These are phyloP conservation scores for Ceratocystis variospora DNA, from an alignment of 2,329 filamentous ascomycete species.

Conservation along the genomic window DNA sequence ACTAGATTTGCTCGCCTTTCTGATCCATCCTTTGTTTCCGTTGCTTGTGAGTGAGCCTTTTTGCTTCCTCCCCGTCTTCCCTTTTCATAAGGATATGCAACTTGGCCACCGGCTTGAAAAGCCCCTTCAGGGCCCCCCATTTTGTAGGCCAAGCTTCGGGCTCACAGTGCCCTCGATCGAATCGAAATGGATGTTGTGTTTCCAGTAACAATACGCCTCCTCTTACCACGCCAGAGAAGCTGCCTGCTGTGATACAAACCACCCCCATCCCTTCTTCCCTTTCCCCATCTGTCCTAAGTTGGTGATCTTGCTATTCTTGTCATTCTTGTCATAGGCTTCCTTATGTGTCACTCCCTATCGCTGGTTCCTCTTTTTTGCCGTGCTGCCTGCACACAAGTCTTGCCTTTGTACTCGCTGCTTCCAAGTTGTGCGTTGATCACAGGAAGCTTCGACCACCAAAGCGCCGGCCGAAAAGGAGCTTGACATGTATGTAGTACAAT, in stretches of 20 bases:
- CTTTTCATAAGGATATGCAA: neutral
- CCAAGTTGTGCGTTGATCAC: no score
- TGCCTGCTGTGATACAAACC: neutral
- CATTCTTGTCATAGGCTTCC: neutral
- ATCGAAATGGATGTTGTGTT: no score
- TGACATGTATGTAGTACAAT: slow-evolving; percentile 7
- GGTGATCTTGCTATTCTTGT: no score
- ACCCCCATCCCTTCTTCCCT: no score
- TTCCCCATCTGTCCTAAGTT: no score
- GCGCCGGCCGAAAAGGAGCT: neutral
- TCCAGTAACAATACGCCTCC: neutral
- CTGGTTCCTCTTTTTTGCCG: neutral
- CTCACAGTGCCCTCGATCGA: no score
- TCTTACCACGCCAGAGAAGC: neutral
- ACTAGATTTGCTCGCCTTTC: neutral
- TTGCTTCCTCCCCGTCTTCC: neutral
- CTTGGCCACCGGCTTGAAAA: no score
- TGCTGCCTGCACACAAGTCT: neutral
- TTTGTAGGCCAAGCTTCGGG: no score
- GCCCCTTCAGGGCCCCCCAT: no score
- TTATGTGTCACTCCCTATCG: neutral
- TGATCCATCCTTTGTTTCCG: neutral
- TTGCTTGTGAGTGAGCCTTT: neutral
- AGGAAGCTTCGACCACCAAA: slow-evolving; percentile 5
- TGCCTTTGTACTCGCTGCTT: no score